Evolutionary conservation across 257 asterid species (phyloP).

Genomic region (Solanum sitiens): DNA sequence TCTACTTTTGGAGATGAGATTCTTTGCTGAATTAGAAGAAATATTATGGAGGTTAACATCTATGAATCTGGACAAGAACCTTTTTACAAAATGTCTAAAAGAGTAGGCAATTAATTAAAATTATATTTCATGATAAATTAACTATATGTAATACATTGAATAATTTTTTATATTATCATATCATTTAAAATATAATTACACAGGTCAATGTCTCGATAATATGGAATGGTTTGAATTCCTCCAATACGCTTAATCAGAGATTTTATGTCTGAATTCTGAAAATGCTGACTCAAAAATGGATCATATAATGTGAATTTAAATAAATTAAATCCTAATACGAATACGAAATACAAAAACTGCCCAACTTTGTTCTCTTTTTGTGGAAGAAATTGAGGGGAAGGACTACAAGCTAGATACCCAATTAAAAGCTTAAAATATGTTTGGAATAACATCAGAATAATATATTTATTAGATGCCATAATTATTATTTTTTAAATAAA

Average conservation of each 20-base stretch:
- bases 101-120: background rate
- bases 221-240: background rate
- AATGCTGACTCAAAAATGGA: accelerated
- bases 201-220: no score
- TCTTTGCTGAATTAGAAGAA: background rate
- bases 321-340: background rate
- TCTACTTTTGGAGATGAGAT: background rate
- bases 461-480: background rate
- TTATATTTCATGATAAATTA: background rate
- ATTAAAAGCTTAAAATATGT: background rate
- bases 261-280: accelerated
- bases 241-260: background rate
- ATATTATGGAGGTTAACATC: background rate
- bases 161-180: no score
- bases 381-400: background rate
- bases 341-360: background rate
- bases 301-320: background rate
- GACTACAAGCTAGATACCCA: background rate
- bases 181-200: no score
- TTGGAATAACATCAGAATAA: background rate
- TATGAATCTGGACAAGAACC: background rate
- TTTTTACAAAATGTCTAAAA: background rate
- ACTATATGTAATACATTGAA: background rate
- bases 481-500: no score
- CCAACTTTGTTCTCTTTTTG: background rate